Base-by-base conservation (phyloP, 148 eudicot genomes). In the Chenopodium quinoa region DNA sequence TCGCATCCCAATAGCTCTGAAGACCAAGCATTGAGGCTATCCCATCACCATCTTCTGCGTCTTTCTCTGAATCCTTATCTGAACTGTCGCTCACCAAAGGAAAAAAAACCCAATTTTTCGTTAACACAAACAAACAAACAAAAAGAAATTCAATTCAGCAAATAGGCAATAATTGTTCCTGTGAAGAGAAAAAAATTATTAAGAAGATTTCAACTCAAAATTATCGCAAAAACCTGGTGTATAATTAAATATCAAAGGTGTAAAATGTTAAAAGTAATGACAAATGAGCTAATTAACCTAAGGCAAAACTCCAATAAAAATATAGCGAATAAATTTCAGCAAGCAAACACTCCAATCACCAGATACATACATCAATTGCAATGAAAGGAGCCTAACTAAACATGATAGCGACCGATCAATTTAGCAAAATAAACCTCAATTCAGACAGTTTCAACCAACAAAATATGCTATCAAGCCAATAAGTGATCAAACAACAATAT, bases 1-100 rank as follows among this genome's bases (percentile, higher is more conserved):
- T 75, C 19, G 94, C 80, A 79, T 97, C 97, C 99, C 99, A 97
- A 58, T 97, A 97, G 86, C 99, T 97, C 88, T 94, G 99, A 85
- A 97, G 94, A 50, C 99, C 99, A 73, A 97, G 85, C 98, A 91
- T 90, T 69, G 99, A 96, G n/a, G 92, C 65, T 50, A 89, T 83
- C 37, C 89, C 91, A 78, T 96, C 97, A 16, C 89, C 97, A 79
- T 94, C 97, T 65, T 89, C 91, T 84, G 89, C 95, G 79, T 92
- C 87, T 54, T 85, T 98, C 86, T 94, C 98, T 79, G 98, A 94
- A 87, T 85, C 99, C 89, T 94, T 92, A 89, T 97, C 99, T 54
- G 99, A 97, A 84, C 99, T 97, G 88, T 69, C 69, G 74, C n/a
- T 74, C 79, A 32, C 68, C 31, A 68, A 44, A 64, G 20, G 20